Evolutionary conservation across 331 rosid species (phyloP).

Genomic region (Saraca asoca): DNA sequence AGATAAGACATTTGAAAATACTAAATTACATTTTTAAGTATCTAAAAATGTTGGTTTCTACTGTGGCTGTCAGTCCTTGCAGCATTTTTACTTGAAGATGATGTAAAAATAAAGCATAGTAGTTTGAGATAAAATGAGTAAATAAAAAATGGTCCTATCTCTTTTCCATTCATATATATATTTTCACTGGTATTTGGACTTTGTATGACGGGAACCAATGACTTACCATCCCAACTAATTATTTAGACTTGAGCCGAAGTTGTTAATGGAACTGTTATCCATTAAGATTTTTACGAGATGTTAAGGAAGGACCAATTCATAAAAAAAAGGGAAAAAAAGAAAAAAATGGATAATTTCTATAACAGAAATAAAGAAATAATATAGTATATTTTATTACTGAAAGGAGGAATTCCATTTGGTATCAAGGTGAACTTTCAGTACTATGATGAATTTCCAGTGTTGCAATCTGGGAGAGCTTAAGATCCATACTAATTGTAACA

Average conservation of each 20-base stretch:
- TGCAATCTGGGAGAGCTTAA: too few species aligned
- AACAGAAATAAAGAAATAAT: too few species aligned
- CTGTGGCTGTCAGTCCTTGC: constrained; percentile 14
- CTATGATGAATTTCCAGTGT: too few species aligned
- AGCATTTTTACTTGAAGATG: constrained; percentile 1
- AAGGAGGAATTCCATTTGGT: too few species aligned
- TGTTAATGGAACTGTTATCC: background rate
- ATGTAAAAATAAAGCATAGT: background rate
- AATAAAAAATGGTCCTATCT: constrained; percentile 7
- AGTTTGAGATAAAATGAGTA: background rate
- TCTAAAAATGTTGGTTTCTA: constrained; percentile 11
- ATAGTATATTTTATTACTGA: too few species aligned
- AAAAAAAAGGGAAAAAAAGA: too few species aligned
- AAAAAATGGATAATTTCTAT: too few species aligned
- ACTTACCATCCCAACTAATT: constrained; percentile 2
- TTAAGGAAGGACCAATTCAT: too few species aligned
- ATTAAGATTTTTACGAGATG: background rate
- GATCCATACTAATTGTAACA: too few species aligned
- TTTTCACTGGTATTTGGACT: constrained; percentile 5
- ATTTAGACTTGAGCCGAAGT: constrained; percentile 15
- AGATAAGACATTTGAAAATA: too few species aligned
- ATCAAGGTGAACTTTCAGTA: too few species aligned
- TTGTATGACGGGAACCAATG: background rate
- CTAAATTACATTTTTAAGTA: background rate
- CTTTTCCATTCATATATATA: background rate